Evolutionary conservation across 345 rosid species (phyloP).

Genomic region (Eucalyptus regnans): DNA sequence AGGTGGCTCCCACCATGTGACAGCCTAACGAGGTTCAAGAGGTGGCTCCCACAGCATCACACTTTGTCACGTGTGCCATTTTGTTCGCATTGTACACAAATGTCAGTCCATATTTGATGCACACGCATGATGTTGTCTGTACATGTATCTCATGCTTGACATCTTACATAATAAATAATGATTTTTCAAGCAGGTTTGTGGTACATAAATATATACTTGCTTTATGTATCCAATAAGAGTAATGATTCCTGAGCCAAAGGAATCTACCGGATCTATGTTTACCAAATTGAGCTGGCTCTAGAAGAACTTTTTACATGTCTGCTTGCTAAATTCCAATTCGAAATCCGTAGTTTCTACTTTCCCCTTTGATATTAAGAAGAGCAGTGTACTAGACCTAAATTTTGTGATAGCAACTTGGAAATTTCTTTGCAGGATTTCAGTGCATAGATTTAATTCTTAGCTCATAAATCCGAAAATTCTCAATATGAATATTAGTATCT

Average conservation of each 20-base stretch:
- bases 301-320: background rate
- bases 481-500: no score
- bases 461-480: background rate
- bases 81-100: no score
- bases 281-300: background rate
- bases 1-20: no score
- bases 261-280: background rate
- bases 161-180: background rate
- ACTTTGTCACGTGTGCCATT: no score
- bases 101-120: fast-evolving
- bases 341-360: no score
- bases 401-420: background rate
- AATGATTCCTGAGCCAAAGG: background rate
- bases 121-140: fast-evolving
- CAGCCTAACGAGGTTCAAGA: no score
- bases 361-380: background rate
- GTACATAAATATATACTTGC: background rate
- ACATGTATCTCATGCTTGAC: background rate
- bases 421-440: fast-evolving
- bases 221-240: background rate
- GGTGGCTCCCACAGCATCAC: fast-evolving
- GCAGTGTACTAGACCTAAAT: background rate
- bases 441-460: background rate
- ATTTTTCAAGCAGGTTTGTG: background rate
- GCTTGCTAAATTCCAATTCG: no score